Percentiles rank a stretch among this genome's conserved stretches.
These are phyloP conservation scores for Ambrosia trifida DNA, from an alignment of 129 eudicot genomes.

Conservation along the genomic window DNA sequence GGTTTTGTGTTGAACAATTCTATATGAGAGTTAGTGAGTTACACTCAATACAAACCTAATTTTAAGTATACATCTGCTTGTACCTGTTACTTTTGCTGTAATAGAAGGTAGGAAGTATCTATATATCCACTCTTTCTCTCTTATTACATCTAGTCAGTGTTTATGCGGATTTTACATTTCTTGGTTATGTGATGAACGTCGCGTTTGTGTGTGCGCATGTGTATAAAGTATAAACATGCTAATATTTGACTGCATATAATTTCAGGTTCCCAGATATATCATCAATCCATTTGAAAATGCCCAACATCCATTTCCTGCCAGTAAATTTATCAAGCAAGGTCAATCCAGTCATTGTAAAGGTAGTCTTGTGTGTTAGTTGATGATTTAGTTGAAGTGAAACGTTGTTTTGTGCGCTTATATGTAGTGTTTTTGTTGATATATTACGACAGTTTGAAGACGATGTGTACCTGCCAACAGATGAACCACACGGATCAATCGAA, in stretches of 20 bases:
- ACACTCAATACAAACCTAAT: too few relatives aligned
- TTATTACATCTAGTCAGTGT: too few relatives aligned
- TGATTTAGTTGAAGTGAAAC: not conserved
- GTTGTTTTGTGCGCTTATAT: constrained; percentile 9
- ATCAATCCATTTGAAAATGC: constrained; percentile 84
- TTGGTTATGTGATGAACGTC: not conserved
- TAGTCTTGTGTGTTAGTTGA: constrained; percentile 21
- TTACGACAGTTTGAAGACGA: constrained; percentile 84
- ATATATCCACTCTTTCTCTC: too few relatives aligned
- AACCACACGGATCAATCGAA: constrained; percentile 96
- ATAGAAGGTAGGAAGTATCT: too few relatives aligned
- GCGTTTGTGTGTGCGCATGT: too few relatives aligned
- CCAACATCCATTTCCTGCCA: constrained; percentile 92
- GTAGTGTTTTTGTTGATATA: constrained; percentile 11
- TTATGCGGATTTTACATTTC: not conserved
- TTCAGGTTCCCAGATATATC: constrained; percentile 73
- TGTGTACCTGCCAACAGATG: constrained; percentile 85
- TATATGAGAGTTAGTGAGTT: too few relatives aligned
- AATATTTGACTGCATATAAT: constrained; percentile 11
- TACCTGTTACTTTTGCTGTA: too few relatives aligned
- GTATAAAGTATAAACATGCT: too few relatives aligned
- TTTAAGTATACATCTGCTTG: too few relatives aligned
- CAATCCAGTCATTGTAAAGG: constrained; percentile 84
- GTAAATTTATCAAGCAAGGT: constrained; percentile 81
- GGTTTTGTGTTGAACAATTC: too few relatives aligned